Base-by-base conservation (phyloP, 2,329 filamentous ascomycete species). In the Didymella exigua region DNA sequence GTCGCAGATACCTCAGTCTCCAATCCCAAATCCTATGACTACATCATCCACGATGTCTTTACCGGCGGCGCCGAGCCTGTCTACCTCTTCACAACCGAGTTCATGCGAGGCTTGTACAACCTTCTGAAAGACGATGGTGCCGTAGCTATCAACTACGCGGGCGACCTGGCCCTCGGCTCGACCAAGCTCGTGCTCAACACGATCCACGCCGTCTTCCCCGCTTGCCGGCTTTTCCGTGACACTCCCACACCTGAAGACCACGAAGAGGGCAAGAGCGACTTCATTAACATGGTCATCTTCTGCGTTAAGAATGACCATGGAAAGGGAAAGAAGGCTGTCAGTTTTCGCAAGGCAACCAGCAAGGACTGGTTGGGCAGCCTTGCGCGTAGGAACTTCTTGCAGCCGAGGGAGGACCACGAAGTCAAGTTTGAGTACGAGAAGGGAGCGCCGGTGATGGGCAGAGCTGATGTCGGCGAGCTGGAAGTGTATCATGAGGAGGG, bases 41-140 rank as follows among this genome's bases (percentile, higher is more conserved):
- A 96, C 78, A 95, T 99, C 69, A 83, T 99, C 49, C 95, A 99
- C 74, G 95, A 99, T 65, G 95, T 99, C 21, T 99, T 99, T 74
- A 99, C 95, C 0, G 95, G 95, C 21, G 95, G 95, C 47, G 93
- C 92, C 0, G 95, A 98, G 74, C 95, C 95, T 0, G 86, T 93
- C 2, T 81, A 87, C 7, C 84, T 99, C 7, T 99, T 99, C 76
- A 98, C 93, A 0, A 75, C 87, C 5, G 89, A 95, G 65, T 98
- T 99, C 68, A 77, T 99, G 37, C 76, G 83, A 47, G 86, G 88
- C 5, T 80, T 99, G 1, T 79, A 85, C 61, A 74, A 82, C 4
- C 82, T 98, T 6, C 81, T 99, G 40, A 89, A 86, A 60, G 84
- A 88, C 0, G 84, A 90, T 46, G 95, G 95, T 36, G 88, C 90